Evolutionary conservation across 164 flowering plant genomes (phyloP).

Genomic region (Cinnamomum micranthum): DNA sequence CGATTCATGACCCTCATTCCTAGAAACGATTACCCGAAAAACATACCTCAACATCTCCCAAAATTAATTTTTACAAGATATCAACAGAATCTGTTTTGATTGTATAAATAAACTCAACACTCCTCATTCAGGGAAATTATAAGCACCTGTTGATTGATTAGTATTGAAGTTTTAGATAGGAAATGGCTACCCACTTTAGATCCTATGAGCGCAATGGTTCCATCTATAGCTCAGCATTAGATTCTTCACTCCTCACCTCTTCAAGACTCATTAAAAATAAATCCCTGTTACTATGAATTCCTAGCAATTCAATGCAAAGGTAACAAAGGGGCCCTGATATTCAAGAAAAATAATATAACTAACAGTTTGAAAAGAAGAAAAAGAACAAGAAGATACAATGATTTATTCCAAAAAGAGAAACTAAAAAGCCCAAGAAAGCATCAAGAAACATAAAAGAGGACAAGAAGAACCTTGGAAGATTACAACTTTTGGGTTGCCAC

Average conservation of each 20-base stretch:
- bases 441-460: not conserved
- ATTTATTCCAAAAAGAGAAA: not conserved
- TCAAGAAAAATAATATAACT: not conserved
- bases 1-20: too few species aligned
- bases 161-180: too few species aligned
- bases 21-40: too few species aligned
- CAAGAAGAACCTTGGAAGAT: constrained; percentile 63
- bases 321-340: not conserved
- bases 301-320: not conserved
- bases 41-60: too few species aligned
- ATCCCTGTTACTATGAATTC: not conserved
- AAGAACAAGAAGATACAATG: not conserved
- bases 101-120: too few species aligned
- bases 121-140: too few species aligned
- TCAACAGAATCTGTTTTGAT: too few species aligned
- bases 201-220: too few species aligned
- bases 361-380: not conserved
- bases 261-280: not conserved
- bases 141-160: too few species aligned
- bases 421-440: not conserved
- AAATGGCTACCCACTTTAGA: too few species aligned
- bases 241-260: not conserved
- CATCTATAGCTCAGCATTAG: not conserved
- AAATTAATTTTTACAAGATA: too few species aligned
- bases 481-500: too few species aligned